Evolutionary conservation across 2,329 filamentous ascomycete species (phyloP), one percentile per base, ranked within the genome.

Genomic region (Neonectria punicea): DNA sequence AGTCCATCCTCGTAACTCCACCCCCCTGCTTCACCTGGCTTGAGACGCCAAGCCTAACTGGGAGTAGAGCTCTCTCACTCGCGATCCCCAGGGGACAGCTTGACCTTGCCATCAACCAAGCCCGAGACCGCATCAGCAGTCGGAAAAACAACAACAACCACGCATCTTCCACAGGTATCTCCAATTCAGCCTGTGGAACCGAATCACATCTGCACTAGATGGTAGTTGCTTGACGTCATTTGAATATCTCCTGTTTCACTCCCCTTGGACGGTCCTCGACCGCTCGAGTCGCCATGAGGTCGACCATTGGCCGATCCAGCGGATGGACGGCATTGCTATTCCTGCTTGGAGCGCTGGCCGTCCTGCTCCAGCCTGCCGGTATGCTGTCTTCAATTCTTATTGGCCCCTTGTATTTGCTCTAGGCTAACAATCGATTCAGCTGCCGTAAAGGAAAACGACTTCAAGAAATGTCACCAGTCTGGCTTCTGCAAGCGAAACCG

Each of bases 401-500:
- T 18, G 20, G 7, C 4, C 14, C 47, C 6, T n/a, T 22, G 16
- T n/a, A 32, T 25, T 9, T 54, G 16, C 16, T 20, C 1, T 4
- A 43, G 34, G 39, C 69, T 78, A 49, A 76, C 68, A 59, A 58
- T 66, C 44, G 8, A 44, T 28, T 11, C 71, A 97, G 94, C 88
- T 70, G 86, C 88, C 74, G 96, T 99, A 57, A 99, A 99, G 83
- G 92, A 97, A 77, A 90, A 97, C 75, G 94, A 97, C 79, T 99
- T 98, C 86, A 99, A 98, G 78, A 97, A 92, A 74, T 99, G 96
- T 83, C 84, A 92, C 71, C 95, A 99, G 78, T 96, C 95, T 5
- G 96, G 96, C 74, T 99, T 99, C 84, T 99, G 96, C 83, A 96
- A 94, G 78, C 92, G 96, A 70, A 98, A 98, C 82, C 90, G 96